phyloP scores from a whole-genome alignment of 768 basidiomycete species.

The Lentinula lateritia region DNA sequence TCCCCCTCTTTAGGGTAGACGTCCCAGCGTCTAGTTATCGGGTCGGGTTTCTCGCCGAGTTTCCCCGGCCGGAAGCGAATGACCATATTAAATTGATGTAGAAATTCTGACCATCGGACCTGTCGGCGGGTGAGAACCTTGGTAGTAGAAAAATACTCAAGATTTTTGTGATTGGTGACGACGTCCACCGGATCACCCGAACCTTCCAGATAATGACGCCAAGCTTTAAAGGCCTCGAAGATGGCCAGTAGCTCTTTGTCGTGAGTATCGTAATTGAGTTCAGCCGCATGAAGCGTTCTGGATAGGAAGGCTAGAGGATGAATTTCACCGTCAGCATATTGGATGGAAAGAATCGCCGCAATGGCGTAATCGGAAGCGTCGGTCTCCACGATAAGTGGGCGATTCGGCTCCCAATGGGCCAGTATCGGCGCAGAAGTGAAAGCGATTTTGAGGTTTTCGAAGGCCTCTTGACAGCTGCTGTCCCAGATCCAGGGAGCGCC shows the following conservation, averaged over 20 bases:
- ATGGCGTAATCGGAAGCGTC: not conserved
- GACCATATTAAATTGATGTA: not conserved
- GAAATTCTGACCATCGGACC: not conserved
- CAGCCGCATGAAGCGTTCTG: not conserved
- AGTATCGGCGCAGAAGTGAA: conserved; percentile 24
- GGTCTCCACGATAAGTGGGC: not conserved
- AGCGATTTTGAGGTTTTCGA: conserved; percentile 21
- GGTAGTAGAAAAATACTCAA: not conserved
- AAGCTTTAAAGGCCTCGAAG: not conserved
- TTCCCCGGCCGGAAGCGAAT: no score
- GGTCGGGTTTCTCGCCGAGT: no score
- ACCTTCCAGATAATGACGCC: not conserved
- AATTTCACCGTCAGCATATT: not conserved
- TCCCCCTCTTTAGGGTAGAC: no score
- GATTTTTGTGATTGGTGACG: not conserved
- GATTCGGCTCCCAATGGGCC: conserved; percentile 1
- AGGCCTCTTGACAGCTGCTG: conserved; percentile 14
- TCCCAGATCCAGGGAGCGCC: conserved; percentile 20
- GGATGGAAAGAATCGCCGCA: not conserved
- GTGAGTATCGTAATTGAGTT: not conserved
- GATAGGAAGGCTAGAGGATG: not conserved
- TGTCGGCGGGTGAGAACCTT: not conserved
- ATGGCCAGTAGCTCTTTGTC: not conserved
- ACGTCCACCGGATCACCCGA: not conserved
- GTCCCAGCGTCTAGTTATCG: no score